These are phyloP conservation scores for Stagonosporopsis vannaccii DNA, from an alignment of 2,329 filamentous ascomycete species.

Conservation along the genomic window DNA sequence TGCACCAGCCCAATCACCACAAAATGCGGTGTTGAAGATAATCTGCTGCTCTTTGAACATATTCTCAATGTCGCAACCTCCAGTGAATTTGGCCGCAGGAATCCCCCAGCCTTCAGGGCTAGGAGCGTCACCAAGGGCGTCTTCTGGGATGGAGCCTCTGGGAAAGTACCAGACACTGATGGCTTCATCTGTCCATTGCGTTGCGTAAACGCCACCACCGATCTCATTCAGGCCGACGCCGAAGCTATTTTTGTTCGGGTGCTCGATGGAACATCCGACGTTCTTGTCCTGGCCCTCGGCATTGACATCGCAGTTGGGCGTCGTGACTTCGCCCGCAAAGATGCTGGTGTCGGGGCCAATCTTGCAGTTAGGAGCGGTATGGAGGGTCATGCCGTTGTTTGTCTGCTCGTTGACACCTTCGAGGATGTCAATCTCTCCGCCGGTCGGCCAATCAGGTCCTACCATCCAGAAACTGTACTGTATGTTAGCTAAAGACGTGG, in stretches of 20 bases:
- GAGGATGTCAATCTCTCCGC: conserved; percentile 60
- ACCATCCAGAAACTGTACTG: conserved; percentile 42
- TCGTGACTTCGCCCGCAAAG: conserved; percentile 59
- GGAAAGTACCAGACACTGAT: conserved; percentile 88
- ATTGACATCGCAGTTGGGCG: conserved; percentile 58
- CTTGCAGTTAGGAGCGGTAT: conserved; percentile 55
- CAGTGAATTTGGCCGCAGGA: conserved; percentile 72
- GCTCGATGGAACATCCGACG: conserved; percentile 54
- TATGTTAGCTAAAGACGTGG: conserved; percentile 17
- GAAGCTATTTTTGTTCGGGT: conserved; percentile 52
- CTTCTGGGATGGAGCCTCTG: conserved; percentile 68
- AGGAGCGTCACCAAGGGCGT: conserved; percentile 67
- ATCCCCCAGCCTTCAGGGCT: conserved; percentile 72
- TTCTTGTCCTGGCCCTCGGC: conserved; percentile 50
- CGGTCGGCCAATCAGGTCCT: conserved; percentile 41
- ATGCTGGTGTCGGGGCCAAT: conserved; percentile 49
- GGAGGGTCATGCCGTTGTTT: conserved; percentile 56
- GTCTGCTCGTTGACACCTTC: conserved; percentile 56
- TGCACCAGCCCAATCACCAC: conserved; percentile 79
- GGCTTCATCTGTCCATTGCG: conserved; percentile 70
- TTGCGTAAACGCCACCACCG: conserved; percentile 56
- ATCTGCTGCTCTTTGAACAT: conserved; percentile 78
- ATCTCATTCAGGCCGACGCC: conserved; percentile 62
- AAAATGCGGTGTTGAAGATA: conserved; percentile 84
- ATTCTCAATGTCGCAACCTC: conserved; percentile 71